phyloP scores from a whole-genome alignment of 2,329 filamentous ascomycete genomes.

The Venturia carpophila region DNA sequence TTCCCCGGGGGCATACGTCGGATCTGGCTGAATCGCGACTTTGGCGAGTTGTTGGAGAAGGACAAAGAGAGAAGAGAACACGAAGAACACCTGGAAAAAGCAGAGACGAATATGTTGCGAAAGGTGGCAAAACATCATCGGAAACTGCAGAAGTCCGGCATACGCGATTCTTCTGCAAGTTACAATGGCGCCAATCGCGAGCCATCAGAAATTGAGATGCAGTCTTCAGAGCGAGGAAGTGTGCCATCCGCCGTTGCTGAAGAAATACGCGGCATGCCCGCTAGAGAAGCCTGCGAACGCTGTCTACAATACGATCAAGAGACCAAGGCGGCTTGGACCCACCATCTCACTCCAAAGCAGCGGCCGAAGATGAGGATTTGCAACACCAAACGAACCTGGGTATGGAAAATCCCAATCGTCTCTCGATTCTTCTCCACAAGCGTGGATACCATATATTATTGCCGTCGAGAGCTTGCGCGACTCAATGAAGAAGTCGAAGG shows the following conservation, averaged over 20 bases:
- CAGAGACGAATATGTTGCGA: slow-evolving; percentile 24
- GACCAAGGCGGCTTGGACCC: slow-evolving; percentile 59
- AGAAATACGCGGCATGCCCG: background rate
- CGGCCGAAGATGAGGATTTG: slow-evolving; percentile 78
- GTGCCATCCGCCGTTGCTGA: background rate
- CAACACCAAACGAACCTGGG: slow-evolving; percentile 52
- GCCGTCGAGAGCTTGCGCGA: slow-evolving; percentile 77
- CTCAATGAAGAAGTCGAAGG: slow-evolving; percentile 76
- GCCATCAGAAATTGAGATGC: background rate
- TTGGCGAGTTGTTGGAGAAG: slow-evolving; percentile 22
- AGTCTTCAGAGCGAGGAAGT: background rate
- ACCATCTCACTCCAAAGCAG: slow-evolving; percentile 72
- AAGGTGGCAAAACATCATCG: slow-evolving; percentile 22
- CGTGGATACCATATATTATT: slow-evolving; percentile 91
- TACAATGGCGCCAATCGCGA: background rate
- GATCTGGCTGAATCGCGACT: slow-evolving; percentile 30
- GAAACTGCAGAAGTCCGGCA: slow-evolving; percentile 18
- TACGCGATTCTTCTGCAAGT: background rate
- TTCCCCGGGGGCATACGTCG: slow-evolving; percentile 23
- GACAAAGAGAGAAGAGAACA: slow-evolving; percentile 25
- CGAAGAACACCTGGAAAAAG: slow-evolving; percentile 27
- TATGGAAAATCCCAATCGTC: slow-evolving; percentile 63
- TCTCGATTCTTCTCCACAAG: slow-evolving; percentile 76
- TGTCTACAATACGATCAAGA: slow-evolving; percentile 12
- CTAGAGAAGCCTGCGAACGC: slow-evolving; percentile 3